phyloP scores from a whole-genome alignment of 176 grass and related monocot genomes.

The Carex littledalei region DNA sequence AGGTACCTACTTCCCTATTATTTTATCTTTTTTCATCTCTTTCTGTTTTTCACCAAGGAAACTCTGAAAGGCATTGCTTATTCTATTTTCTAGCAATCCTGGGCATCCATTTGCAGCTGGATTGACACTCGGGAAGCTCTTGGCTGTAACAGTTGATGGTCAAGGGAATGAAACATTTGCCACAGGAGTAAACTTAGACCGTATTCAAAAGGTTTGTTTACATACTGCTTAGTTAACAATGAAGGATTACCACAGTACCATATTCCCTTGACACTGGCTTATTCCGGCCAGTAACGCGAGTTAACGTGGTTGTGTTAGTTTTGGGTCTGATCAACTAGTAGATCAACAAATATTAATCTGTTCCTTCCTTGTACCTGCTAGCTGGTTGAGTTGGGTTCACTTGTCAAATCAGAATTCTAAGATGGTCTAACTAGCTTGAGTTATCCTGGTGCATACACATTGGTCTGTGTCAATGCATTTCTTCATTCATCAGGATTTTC shows the following conservation, averaged over 20 bases:
- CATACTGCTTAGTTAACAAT: not conserved
- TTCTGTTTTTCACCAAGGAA: slow-evolving; percentile 16
- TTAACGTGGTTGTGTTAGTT: not conserved
- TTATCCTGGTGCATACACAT: not conserved
- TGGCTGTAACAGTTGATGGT: slow-evolving; percentile 87
- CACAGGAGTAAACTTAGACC: slow-evolving; percentile 80
- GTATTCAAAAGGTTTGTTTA: slow-evolving; percentile 63
- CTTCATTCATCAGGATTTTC: not conserved
- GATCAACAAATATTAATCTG: not conserved
- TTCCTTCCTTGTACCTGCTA: not conserved
- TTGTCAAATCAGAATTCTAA: not conserved
- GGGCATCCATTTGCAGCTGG: slow-evolving; percentile 87
- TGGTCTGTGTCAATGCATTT: slow-evolving; percentile 1
- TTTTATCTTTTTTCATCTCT: slow-evolving; percentile 19
- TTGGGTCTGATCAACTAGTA: not conserved
- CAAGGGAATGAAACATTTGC: slow-evolving; percentile 83
- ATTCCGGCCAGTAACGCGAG: not conserved
- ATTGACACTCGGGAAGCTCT: slow-evolving; percentile 79
- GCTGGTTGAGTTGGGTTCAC: not conserved
- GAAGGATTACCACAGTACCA: not conserved
- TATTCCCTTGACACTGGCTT: not conserved
- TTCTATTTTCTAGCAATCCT: slow-evolving; percentile 80
- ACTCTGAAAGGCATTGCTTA: slow-evolving; percentile 21
- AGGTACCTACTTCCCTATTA: slow-evolving; percentile 39
- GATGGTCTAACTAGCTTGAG: not conserved